A percentile compares a stretch with the other conserved stretches of the same genome.
Evolutionary conservation across 306 rosid genomes (phyloP).

Genomic region (Ochetophila trinervis): DNA sequence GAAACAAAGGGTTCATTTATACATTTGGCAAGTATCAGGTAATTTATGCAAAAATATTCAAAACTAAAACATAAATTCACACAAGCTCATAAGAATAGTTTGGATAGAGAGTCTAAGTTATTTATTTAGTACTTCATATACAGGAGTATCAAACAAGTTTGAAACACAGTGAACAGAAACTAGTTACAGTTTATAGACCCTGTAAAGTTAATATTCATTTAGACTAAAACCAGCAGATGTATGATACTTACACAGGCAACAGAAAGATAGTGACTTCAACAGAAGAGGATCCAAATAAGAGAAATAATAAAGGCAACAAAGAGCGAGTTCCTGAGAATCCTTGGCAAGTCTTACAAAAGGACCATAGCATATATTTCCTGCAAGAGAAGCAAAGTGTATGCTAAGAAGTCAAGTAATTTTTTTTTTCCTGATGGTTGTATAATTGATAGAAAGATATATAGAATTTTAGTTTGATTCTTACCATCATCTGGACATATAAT

Average conservation of each 20-base stretch:
- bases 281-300: conserved; percentile 56
- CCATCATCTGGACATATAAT: conserved; percentile 49
- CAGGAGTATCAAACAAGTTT: background rate
- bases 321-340: conserved; percentile 70
- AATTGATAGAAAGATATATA: background rate
- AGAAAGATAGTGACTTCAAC: conserved; percentile 55
- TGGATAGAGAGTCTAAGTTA: background rate
- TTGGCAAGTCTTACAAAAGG: conserved; percentile 76
- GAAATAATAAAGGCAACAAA: conserved; percentile 67
- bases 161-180: background rate
- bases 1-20: background rate
- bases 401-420: conserved; percentile 24
- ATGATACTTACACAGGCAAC: conserved; percentile 75
- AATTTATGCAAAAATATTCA: too few relatives aligned
- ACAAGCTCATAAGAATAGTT: background rate
- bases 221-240: conserved; percentile 15
- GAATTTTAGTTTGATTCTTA: conserved; percentile 26
- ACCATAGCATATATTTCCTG: conserved; percentile 57
- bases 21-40: too few relatives aligned
- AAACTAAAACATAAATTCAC: background rate
- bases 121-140: background rate
- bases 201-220: conserved; percentile 2
- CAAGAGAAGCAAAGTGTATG: conserved; percentile 28
- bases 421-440: background rate
- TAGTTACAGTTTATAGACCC: background rate